Evolutionary conservation across 495 filamentous ascomycete species (phyloP), one percentile per base, ranked within the genome.

Genomic region (Corynascus novoguineensis): DNA sequence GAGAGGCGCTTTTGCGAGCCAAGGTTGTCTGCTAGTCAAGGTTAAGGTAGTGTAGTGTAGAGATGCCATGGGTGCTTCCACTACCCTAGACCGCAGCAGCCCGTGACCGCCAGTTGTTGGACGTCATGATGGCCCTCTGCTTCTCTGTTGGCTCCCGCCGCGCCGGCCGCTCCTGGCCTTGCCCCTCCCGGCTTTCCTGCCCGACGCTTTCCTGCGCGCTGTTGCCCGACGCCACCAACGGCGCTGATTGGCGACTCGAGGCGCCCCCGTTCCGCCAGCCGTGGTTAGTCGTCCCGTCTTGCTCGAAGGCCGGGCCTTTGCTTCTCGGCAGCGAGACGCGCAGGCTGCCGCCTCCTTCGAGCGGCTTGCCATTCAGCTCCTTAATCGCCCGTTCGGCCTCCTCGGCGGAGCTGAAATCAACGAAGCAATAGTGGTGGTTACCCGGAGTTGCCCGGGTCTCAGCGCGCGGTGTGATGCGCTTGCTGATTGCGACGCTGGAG

Each of bases 361-460:
- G n/a, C 12, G 42, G 21, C 45, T 19, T 55, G 10, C 75, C 72
- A 49, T 75, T 66, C 12, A 69, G 27, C 12, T 58, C 62, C 2
- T 64, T 48, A 34, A 68, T 56, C 34, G 80, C 78, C 17, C 62
- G 59, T 53, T 81, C 66, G 7, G 81, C 81, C 53, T 86, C 81
- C 50, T 84, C 75, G 1, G 71, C 61, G 50, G 71, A 81, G 42
- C 67, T 64, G 49, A 88, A 78, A 64, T 88, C 85, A 19, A 88
- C 81, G 62, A 87, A 88, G 59, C 82, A 79, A 70, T 84, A 86
- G 69, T 88, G 81, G 63, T 85, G 78, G 59, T 83, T 77, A 55
- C 81, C 82, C 0, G 77, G 70, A 37, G 76, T 73, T 27, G 75
- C 70, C 34, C 72, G 68, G 50, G 78, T 77, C 15, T 78, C 75